Conservation (phyloP, 2,329 filamentous ascomycete genomes). For the Claviceps sp. region DNA sequence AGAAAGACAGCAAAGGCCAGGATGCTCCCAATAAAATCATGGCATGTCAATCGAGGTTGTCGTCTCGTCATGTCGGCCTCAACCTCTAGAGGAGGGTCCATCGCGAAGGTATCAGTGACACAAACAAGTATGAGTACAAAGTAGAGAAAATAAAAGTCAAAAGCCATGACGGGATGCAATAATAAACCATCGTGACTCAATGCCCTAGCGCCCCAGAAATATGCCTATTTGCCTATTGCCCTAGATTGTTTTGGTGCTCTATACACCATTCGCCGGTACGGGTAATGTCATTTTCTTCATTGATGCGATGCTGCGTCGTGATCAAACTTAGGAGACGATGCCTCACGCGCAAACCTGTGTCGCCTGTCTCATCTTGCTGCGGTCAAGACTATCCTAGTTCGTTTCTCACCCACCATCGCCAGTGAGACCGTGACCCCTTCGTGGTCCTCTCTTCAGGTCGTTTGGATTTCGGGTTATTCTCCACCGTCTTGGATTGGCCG, state of each 20-base stretch:
- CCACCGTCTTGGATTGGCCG: neutral
- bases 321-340: conserved; percentile 11
- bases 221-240: conserved; percentile 16
- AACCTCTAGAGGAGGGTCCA: conserved; percentile 7
- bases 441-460: neutral
- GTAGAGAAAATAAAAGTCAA: neutral
- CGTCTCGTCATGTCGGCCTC: conserved; percentile 2
- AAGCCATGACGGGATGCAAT: conserved; percentile 6
- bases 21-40: neutral
- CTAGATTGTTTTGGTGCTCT: conserved; percentile 11
- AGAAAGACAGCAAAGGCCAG: neutral
- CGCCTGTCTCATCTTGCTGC: neutral
- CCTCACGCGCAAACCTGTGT: neutral
- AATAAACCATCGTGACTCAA: conserved; percentile 19
- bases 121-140: neutral
- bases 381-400: neutral
- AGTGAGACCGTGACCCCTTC: neutral
- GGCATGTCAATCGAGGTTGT: neutral
- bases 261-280: conserved; percentile 27
- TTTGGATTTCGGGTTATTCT: neutral
- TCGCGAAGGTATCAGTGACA: conserved; percentile 10
- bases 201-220: conserved; percentile 23
- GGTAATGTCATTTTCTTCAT: conserved; percentile 20
- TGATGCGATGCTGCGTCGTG: conserved; percentile 20
- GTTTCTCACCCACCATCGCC: neutral